phyloP scores from a whole-genome alignment of 495 filamentous ascomycete species.

The Articulospora tetracladia region DNA sequence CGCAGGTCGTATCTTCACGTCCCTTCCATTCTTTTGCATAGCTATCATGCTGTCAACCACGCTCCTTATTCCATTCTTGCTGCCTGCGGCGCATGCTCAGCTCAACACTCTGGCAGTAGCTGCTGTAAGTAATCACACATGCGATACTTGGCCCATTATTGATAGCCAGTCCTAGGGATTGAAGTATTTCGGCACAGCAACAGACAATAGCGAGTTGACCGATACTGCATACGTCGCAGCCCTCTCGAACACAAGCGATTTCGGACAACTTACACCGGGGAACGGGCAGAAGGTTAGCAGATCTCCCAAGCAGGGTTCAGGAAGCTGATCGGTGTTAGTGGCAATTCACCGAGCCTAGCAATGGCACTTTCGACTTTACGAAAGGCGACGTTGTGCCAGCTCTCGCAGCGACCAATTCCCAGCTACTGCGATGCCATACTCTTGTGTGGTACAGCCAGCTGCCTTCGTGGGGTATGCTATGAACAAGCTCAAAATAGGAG shows the following conservation, averaged over 20 bases:
- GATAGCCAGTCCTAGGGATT: slow-evolving; percentile 29
- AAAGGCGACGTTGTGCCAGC: slow-evolving; percentile 48
- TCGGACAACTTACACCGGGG: slow-evolving; percentile 47
- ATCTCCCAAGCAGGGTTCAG: background rate
- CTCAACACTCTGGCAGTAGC: slow-evolving; percentile 35
- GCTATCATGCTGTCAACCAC: background rate
- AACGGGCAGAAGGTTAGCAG: slow-evolving; percentile 26
- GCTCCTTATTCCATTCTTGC: slow-evolving; percentile 5
- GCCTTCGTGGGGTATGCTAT: slow-evolving; percentile 50
- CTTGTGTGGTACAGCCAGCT: slow-evolving; percentile 60
- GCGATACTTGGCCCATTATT: background rate
- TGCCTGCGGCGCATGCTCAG: slow-evolving; percentile 27
- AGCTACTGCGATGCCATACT: slow-evolving; percentile 35
- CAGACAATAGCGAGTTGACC: slow-evolving; percentile 39
- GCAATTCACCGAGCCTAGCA: slow-evolving; percentile 41
- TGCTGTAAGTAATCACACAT: slow-evolving; percentile 15
- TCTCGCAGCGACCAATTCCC: slow-evolving; percentile 43
- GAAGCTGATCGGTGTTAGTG: slow-evolving; percentile 22
- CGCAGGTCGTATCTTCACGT: slow-evolving; percentile 2
- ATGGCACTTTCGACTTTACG: slow-evolving; percentile 45
- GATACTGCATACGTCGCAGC: slow-evolving; percentile 25
- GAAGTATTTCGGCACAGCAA: slow-evolving; percentile 46
- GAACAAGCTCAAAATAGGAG: slow-evolving; percentile 2
- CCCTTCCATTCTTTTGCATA: background rate
- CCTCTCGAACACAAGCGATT: slow-evolving; percentile 36